Percentiles rank a stretch among this genome's conserved stretches.
Conservation (phyloP, 768 basidiomycete genomes). For the Boletus insuetus region DNA sequence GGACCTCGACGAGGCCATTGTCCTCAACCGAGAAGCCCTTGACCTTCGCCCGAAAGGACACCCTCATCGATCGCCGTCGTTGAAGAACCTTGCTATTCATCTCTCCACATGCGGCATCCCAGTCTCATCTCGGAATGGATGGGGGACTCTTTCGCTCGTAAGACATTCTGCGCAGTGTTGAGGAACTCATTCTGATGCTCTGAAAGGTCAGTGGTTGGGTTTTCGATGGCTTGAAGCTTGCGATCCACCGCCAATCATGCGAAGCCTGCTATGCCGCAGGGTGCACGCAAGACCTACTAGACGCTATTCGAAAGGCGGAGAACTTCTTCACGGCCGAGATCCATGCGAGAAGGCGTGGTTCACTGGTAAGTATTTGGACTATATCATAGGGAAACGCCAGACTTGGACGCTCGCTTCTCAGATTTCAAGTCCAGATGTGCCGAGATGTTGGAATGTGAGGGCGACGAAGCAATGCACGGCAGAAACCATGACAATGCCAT, state of each 20-base stretch:
- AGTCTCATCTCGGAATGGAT: no score
- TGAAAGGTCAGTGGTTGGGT: slow-evolving; percentile 17
- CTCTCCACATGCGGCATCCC: no score
- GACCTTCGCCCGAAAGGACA: no score
- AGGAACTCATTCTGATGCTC: background rate
- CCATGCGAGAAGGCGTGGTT: slow-evolving; percentile 8
- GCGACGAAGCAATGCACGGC: slow-evolving; percentile 5
- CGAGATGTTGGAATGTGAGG: slow-evolving; percentile 1
- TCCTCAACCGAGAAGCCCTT: no score
- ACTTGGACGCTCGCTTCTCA: background rate
- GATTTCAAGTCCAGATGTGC: slow-evolving; percentile 9
- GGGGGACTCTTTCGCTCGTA: slow-evolving; percentile 18
- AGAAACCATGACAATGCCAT: slow-evolving; percentile 4
- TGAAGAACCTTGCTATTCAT: no score
- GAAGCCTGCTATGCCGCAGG: slow-evolving; percentile 2
- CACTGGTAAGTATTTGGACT: background rate
- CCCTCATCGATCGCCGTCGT: no score
- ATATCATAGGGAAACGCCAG: background rate
- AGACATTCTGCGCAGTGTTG: background rate
- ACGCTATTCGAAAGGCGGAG: slow-evolving; percentile 2
- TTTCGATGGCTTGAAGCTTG: slow-evolving; percentile 10
- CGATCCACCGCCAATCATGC: slow-evolving; percentile 6
- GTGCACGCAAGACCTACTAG: background rate
- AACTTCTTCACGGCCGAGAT: slow-evolving; percentile 8
- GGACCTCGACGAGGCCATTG: no score